A percentile compares a stretch with the other conserved stretches of the same genome.
These are phyloP conservation scores for Pestalotiopsis sp. DNA, from an alignment of 2,329 filamentous ascomycete genomes.

Conservation along the genomic window DNA sequence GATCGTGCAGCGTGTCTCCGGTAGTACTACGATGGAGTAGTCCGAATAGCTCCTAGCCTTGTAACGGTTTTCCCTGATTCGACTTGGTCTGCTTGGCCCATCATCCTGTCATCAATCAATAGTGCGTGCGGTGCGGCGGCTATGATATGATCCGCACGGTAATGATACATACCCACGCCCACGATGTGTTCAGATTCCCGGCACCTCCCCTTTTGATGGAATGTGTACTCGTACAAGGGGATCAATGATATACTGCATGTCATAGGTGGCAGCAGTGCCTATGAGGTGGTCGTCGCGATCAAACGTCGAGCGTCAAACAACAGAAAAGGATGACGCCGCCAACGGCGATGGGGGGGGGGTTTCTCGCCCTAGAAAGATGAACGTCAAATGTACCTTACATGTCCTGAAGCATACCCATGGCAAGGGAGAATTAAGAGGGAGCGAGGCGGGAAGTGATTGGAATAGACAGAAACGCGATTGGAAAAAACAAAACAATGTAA, in stretches of 20 bases:
- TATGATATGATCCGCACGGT: not conserved
- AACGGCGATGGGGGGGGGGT: not conserved
- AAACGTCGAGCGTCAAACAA: not conserved
- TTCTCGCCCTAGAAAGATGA: not conserved
- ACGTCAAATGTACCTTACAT: slow-evolving; percentile 4
- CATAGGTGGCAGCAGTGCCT: too few species aligned
- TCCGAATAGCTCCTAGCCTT: not conserved
- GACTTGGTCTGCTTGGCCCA: not conserved
- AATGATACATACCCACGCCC: not conserved
- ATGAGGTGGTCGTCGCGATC: not conserved
- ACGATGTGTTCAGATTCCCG: not conserved
- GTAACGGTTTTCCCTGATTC: not conserved
- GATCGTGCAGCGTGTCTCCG: not conserved
- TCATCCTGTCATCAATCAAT: not conserved
- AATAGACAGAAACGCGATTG: not conserved
- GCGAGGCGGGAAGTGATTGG: not conserved
- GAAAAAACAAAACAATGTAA: not conserved
- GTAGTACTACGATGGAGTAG: not conserved
- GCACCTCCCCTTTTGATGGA: not conserved
- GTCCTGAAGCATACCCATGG: slow-evolving; percentile 6
- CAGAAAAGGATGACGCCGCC: not conserved
- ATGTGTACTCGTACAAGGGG: too few species aligned
- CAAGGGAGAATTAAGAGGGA: not conserved
- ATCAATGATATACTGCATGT: too few species aligned
- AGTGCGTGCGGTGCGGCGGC: not conserved